Base-by-base conservation (phyloP, 2,329 filamentous ascomycete genomes). In the Paecilomyces dactylethromorphus region DNA sequence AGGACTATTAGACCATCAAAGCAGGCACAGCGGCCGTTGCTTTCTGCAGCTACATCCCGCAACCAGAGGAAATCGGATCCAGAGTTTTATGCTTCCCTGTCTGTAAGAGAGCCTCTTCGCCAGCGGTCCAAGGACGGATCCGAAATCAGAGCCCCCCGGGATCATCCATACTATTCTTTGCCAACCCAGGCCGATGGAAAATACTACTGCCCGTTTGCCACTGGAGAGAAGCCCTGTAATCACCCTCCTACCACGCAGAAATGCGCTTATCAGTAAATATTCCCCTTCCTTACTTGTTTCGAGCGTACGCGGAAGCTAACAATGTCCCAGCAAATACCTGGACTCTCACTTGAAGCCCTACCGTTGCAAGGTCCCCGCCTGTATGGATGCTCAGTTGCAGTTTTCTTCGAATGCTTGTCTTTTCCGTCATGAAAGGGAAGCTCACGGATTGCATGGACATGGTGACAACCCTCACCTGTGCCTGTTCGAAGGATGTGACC, bases 301-400 rank as follows among this genome's bases (percentile, higher is more conserved):
- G 55, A 18, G 22, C 52, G 45, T 58, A 65, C 59, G 72, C 60
- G 56, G 52, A 68, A 58, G 62, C 68, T 65, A 65, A 72, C 60
- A 31, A 29, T 32, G 6, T 31, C 50, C 54, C 72, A 96, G 92
- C 84, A 97, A 97, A 83, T 96, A 94, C 69, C 87, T 97, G 66
- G 93, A 97, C 77, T 97, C 93, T 29, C 93, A 97, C 78, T 77
- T 97, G 71, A 96, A 95, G 84, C 93, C 93, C 15, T 97, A 97
- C 80, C 88, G 91, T 61, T 97, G 93, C 88, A 95, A 94, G 85
- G 83, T 88, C 64, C 82, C 87, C 62, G 84, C 86, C 24, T 97
- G 93, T 78, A 86, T 91, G 74, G 90, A 91, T 71, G 86, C 91
- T 64, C 87, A 90, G 58, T 95, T 97, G 76, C 87, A 89, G 56